Conservation (phyloP, 805 yeast species). For the Isabelozyma pseudorhagii region DNA sequence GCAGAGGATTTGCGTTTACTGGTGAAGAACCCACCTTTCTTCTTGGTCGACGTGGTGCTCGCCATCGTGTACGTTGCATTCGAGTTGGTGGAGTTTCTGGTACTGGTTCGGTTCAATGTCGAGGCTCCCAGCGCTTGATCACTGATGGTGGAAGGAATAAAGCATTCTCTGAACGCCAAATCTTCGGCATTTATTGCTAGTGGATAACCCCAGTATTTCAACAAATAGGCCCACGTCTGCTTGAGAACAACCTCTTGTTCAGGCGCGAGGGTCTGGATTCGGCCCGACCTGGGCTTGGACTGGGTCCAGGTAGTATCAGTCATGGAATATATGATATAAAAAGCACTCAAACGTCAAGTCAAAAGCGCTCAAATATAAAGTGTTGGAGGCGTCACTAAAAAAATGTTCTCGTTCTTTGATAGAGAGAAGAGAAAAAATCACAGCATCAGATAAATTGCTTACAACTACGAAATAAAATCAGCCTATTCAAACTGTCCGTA, state of each 20-base stretch:
- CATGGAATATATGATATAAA: neutral
- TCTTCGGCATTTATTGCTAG: slow-evolving; percentile 28
- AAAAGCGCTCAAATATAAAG: neutral
- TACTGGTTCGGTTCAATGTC: slow-evolving; percentile 4
- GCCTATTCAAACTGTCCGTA: too few species aligned
- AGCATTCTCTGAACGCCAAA: slow-evolving; percentile 25
- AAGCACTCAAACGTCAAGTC: neutral
- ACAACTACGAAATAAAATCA: too few species aligned
- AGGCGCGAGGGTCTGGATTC: slow-evolving; percentile 34
- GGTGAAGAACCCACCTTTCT: neutral
- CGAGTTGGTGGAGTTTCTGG: slow-evolving; percentile 1
- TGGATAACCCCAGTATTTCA: slow-evolving; percentile 56
- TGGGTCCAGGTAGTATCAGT: slow-evolving; percentile 1
- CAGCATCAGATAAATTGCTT: too few species aligned
- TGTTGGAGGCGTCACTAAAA: neutral
- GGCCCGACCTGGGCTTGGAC: slow-evolving; percentile 29
- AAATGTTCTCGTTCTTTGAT: neutral
- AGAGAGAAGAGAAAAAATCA: too few species aligned
- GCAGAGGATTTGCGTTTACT: slow-evolving; percentile 2
- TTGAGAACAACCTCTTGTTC: slow-evolving; percentile 65
- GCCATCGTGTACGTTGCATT: slow-evolving; percentile 4
- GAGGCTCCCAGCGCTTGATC: slow-evolving; percentile 2
- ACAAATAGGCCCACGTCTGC: slow-evolving; percentile 65
- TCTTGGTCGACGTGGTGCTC: slow-evolving; percentile 3
- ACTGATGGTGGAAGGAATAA: slow-evolving; percentile 23